Evolutionary conservation across 2,329 filamentous ascomycete genomes (phyloP), one percentile per base, ranked within the genome.

Genomic region (Purpureocillium lavendulum): DNA sequence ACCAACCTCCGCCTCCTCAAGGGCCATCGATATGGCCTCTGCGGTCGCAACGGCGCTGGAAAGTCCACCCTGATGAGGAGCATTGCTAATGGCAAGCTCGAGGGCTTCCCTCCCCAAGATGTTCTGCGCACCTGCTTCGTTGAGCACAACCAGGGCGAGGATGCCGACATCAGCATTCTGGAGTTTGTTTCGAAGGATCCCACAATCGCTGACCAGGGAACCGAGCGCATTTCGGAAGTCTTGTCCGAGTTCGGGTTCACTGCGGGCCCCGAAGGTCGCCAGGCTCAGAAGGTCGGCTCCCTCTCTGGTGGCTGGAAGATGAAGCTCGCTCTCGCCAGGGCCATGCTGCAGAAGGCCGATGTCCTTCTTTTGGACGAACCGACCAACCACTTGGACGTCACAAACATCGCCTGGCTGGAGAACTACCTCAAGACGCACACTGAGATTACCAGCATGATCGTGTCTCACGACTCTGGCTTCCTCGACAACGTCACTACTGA

Each of bases 271-370:
- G 85, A 92, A 49, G 92, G 90, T 43, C 80, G 87, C 44, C 92
- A 97, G 64, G 75, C 82, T 6, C 80, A 96, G 60, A 86, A 84
- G 53, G 92, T 98, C 43, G 92, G 92, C 51, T 96, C 90, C 15
- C 69, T 98, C 29, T 97, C 92, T 33, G 92, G 92, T 66, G 92
- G 92, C 59, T 98, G 92, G 92, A 97, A 97, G 77, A 98, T 98
- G 92, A 98, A 98, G 80, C 71, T 98, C 45, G 92, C 92, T 49
- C 68, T 98, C 62, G 92, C 92, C 38, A 80, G 92, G 55, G 92
- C 92, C 48, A 97, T 98, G 89, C 75, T 98, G 55, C 86, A 92
- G 73, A 85, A 82, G 57, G 90, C 92, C n/a, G 92, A 98, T 60
- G 89, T 98, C 37, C 76, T 98, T 42, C 73, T 98, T 38, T 80